These are phyloP conservation scores for Begonia masoniana DNA, from an alignment of 306 rosid species.

Conservation along the genomic window DNA sequence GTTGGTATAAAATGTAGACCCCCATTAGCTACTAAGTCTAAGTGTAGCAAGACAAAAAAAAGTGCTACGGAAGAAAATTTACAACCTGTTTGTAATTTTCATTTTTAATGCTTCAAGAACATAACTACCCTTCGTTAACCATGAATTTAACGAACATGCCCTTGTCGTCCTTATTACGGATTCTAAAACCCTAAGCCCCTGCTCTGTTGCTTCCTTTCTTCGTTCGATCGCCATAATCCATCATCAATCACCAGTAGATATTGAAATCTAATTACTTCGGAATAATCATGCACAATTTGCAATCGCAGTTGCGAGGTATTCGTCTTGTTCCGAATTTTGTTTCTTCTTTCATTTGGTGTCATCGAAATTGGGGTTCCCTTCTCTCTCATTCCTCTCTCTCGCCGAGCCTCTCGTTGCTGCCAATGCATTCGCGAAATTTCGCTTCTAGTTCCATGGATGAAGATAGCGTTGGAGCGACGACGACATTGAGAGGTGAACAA, in stretches of 20 bases:
- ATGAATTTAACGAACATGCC: no score
- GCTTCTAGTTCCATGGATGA: not conserved
- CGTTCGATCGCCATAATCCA: no score
- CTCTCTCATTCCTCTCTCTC: not conserved
- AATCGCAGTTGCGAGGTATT: constrained; percentile 1
- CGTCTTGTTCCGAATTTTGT: not conserved
- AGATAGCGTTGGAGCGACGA: not conserved
- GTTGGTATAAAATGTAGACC: no score
- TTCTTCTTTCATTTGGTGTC: not conserved
- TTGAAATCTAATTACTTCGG: not conserved
- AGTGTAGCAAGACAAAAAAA: no score
- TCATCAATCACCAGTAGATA: no score
- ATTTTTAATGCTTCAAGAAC: not conserved
- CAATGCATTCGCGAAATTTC: not conserved
- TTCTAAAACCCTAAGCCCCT: not conserved
- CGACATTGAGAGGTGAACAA: not conserved
- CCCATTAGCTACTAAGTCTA: no score
- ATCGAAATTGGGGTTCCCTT: no score
- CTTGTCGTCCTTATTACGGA: no score
- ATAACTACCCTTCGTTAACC: not conserved
- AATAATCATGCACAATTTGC: not conserved
- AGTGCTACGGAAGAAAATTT: no score
- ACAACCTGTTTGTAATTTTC: no score
- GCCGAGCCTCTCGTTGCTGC: not conserved
- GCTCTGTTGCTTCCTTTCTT: not conserved